phyloP scores from a whole-genome alignment of 2,329 filamentous ascomycete genomes.

The Pseudogymnoascus sp. region DNA sequence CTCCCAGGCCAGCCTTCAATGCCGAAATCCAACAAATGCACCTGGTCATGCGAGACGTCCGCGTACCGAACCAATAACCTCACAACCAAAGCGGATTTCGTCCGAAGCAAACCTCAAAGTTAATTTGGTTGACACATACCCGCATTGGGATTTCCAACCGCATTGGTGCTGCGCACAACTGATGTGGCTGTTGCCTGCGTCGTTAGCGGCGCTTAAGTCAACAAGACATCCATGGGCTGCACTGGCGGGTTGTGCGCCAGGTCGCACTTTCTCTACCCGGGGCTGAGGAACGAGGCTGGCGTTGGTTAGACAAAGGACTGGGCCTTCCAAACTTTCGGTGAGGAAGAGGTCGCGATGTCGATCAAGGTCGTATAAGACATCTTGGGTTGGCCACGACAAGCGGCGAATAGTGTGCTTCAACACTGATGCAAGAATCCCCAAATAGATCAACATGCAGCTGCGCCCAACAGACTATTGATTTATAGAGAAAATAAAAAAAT shows the following conservation, averaged over 20 bases:
- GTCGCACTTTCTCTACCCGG: neutral
- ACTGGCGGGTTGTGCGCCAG: neutral
- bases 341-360: neutral
- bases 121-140: neutral
- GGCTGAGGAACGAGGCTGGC: neutral
- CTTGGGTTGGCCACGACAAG: neutral
- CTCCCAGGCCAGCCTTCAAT: neutral
- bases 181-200: neutral
- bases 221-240: neutral
- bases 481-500: neutral
- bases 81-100: neutral
- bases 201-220: neutral
- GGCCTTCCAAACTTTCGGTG: neutral
- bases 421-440: neutral
- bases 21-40: neutral
- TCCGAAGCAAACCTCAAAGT: neutral
- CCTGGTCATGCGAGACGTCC: neutral
- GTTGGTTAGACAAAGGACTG: neutral
- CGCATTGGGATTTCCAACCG: neutral
- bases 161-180: neutral
- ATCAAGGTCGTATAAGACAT: neutral
- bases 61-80: neutral
- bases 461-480: neutral
- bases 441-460: neutral
- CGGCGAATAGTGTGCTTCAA: neutral